phyloP scores from a whole-genome alignment of 1,284 basidiomycete genomes.

The Boletus subluridellus region DNA sequence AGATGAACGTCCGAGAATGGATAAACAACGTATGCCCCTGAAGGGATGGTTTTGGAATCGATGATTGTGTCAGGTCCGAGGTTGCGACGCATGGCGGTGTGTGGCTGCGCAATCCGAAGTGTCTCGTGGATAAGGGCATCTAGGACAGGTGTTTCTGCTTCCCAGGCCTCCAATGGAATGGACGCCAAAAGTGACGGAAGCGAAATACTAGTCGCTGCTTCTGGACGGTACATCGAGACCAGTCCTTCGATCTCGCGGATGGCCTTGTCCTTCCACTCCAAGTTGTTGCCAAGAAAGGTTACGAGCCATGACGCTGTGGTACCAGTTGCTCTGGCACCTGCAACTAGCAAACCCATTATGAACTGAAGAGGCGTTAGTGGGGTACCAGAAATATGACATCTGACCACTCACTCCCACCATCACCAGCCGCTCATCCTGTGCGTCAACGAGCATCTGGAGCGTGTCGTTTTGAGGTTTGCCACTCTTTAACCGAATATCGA shows the following conservation, averaged over 20 bases:
- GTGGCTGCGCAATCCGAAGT: constrained; percentile 69
- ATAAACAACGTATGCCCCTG: constrained; percentile 69
- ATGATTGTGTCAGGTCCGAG: constrained; percentile 64
- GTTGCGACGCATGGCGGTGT: constrained; percentile 73
- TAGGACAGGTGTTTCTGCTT: constrained; percentile 59
- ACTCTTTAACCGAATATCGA: constrained; percentile 52
- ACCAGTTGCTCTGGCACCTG: constrained; percentile 71
- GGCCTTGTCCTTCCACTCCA: constrained; percentile 58
- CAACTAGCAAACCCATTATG: constrained; percentile 72
- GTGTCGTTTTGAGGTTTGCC: constrained; percentile 60
- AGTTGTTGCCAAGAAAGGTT: constrained; percentile 62
- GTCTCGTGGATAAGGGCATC: constrained; percentile 72
- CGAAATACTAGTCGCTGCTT: constrained; percentile 23
- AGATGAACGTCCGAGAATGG: constrained; percentile 75
- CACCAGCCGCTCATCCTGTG: constrained; percentile 59
- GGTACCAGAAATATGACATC: constrained; percentile 19
- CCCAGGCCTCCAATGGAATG: constrained; percentile 67
- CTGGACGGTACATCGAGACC: constrained; percentile 46
- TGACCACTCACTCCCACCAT: constrained; percentile 59
- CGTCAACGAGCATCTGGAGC: constrained; percentile 67
- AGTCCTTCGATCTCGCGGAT: constrained; percentile 58
- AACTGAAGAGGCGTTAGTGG: constrained; percentile 46
- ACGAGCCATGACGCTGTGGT: constrained; percentile 73
- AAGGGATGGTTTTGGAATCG: constrained; percentile 60
- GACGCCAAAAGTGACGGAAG: constrained; percentile 50